Base-by-base conservation (phyloP, 495 filamentous ascomycete species). In the Xylaria scruposa region DNA sequence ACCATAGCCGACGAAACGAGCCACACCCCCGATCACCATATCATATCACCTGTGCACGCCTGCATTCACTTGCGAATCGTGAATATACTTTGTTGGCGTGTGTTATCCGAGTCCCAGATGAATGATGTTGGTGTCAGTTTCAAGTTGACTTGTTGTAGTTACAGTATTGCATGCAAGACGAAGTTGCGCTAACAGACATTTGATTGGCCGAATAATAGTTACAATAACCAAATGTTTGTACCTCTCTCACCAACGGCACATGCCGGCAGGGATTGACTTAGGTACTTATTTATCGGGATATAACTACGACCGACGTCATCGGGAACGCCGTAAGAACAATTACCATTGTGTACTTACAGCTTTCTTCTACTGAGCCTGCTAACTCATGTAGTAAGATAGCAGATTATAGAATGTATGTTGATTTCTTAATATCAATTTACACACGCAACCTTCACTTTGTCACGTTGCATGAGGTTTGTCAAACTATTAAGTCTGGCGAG, bases 221-320 rank as follows among this genome's bases (percentile, higher is more conserved):
- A n/a, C n/a, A n/a, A n/a, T n/a, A n/a, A n/a, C n/a, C n/a, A n/a
- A n/a, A n/a, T n/a, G n/a, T n/a, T n/a, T n/a, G n/a, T 47, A 6
- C 4, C 36, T 38, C 36, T 38, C 5, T 38, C 8, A 51, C 4
- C 13, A 44, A 44, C 19, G 21, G 49, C 21, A 53, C 21, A 53
- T 53, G 49, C 21, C 21, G 49, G 49, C 21, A 53, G 49, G 49
- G 49, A 53, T 53, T 53, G 49, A 26, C n/a, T n/a, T n/a, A n/a
- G n/a, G n/a, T n/a, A n/a, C n/a, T 38, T 38, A 38, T 38, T 38
- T 13, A 26, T 26, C 49, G 21, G 49, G 21, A 21, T 4, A 13
- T n/a, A n/a, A n/a, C n/a, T n/a, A 26, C 7, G 49, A 53, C 49
- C 49, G 21, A 53, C 49, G 49, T 53, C 49, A 53, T 53, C 10